These are phyloP conservation scores for Sicyos baderoa DNA, from an alignment of 306 rosid species.

Conservation along the genomic window DNA sequence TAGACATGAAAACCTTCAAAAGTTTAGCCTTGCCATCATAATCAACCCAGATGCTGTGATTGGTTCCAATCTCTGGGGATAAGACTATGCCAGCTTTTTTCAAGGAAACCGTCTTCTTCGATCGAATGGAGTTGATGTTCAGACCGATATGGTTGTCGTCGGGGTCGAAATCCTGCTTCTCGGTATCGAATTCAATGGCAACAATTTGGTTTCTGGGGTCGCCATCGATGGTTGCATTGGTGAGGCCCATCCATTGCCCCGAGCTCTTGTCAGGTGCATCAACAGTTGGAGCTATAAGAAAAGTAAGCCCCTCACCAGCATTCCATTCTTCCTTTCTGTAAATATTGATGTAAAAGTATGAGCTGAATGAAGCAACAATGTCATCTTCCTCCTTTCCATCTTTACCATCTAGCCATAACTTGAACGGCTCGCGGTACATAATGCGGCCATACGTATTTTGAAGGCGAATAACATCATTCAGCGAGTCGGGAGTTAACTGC, in stretches of 20 bases:
- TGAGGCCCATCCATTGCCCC: conserved; percentile 45
- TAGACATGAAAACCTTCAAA: conserved; percentile 38
- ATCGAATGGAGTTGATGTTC: conserved; percentile 34
- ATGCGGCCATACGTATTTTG: conserved; percentile 29
- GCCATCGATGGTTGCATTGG: conserved; percentile 32
- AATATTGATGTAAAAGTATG: conserved; percentile 32
- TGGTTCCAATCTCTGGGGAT: conserved; percentile 3
- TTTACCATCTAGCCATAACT: conserved; percentile 28
- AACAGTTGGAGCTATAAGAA: conserved; percentile 33
- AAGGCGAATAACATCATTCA: background rate
- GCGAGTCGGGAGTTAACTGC: conserved; percentile 35
- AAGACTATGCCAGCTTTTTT: conserved; percentile 18
- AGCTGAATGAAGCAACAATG: conserved; percentile 38
- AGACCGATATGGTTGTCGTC: conserved; percentile 38
- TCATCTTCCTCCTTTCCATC: conserved; percentile 13
- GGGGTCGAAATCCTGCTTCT: conserved; percentile 33
- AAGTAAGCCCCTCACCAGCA: conserved; percentile 38
- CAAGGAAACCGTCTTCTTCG: conserved; percentile 23
- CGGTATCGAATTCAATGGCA: conserved; percentile 41
- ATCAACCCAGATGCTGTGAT: conserved; percentile 29
- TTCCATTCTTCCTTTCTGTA: conserved; percentile 9
- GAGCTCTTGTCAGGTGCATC: conserved; percentile 26
- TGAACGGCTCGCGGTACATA: conserved; percentile 28
- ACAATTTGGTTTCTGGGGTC: conserved; percentile 19
- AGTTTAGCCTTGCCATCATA: conserved; percentile 31